Percentiles rank a stretch among this genome's conserved stretches.
Conservation (phyloP, 805 yeast genomes). For the Ogataea minuta region DNA sequence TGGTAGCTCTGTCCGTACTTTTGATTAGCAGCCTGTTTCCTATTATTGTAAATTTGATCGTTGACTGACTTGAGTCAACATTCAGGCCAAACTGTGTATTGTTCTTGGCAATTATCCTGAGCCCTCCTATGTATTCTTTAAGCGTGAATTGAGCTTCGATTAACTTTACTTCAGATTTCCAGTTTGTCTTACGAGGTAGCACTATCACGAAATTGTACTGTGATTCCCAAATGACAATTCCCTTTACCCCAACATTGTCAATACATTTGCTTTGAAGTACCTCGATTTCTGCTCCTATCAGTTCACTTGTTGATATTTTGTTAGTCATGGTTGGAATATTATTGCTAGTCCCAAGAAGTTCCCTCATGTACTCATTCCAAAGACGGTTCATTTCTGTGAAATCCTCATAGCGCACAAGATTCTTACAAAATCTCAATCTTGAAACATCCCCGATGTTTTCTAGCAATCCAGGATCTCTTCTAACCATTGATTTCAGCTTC, state of each 20-base stretch:
- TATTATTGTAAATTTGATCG: conserved; percentile 58
- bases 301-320: conserved; percentile 74
- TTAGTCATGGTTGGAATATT: conserved; percentile 39
- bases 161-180: conserved; percentile 32
- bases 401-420: conserved; percentile 41
- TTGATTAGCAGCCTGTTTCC: conserved; percentile 80
- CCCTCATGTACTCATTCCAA: conserved; percentile 71
- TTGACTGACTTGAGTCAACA: conserved; percentile 39
- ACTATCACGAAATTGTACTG: conserved; percentile 68
- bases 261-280: conserved; percentile 59
- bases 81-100: conserved; percentile 62
- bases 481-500: conserved; percentile 32
- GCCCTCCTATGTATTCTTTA: conserved; percentile 52
- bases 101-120: conserved; percentile 64
- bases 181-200: conserved; percentile 41
- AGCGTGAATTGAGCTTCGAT: conserved; percentile 17
- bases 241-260: conserved; percentile 58
- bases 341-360: conserved; percentile 41
- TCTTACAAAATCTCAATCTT: conserved; percentile 21
- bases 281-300: conserved; percentile 67
- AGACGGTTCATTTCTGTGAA: conserved; percentile 56
- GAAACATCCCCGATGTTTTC: conserved; percentile 22
- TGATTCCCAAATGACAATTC: conserved; percentile 84
- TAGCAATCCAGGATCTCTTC: conserved; percentile 26
- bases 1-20: conserved; percentile 75